Evolutionary conservation across 768 basidiomycete species (phyloP).

Genomic region (Kwoniella heveanensis): DNA sequence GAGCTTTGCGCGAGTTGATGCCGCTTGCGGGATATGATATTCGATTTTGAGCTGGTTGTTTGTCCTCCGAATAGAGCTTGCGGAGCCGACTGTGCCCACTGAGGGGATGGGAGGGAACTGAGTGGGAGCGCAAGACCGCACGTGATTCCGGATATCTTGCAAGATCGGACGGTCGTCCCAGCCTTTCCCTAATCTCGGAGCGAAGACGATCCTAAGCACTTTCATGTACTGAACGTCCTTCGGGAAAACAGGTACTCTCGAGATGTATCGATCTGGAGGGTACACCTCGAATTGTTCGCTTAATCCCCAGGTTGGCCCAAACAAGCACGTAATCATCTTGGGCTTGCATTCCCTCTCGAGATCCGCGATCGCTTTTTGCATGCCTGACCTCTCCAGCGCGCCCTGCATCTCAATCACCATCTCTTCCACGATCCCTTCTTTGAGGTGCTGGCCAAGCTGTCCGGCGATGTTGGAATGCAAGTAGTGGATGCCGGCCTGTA

Average conservation of each 20-base stretch:
- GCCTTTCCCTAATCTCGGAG: background rate
- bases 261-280: background rate
- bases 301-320: background rate
- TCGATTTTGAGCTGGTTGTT: background rate
- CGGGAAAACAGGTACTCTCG: background rate
- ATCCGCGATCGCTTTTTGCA: background rate
- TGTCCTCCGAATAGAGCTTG: too few species aligned
- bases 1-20: background rate
- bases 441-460: conserved; percentile 1
- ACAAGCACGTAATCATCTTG: background rate
- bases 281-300: background rate
- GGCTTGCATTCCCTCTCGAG: background rate
- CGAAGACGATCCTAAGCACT: background rate
- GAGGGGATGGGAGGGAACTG: too few species aligned
- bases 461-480: background rate
- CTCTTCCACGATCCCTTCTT: conserved; percentile 4
- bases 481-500: background rate
- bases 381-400: background rate
- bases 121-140: too few species aligned
- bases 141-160: background rate
- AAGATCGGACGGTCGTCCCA: background rate
- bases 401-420: conserved; percentile 1
- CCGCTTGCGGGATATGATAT: background rate
- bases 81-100: too few species aligned
- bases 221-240: background rate